Conservation (phyloP, 2,329 filamentous ascomycete genomes). For the Exophiala xenobiotica region DNA sequence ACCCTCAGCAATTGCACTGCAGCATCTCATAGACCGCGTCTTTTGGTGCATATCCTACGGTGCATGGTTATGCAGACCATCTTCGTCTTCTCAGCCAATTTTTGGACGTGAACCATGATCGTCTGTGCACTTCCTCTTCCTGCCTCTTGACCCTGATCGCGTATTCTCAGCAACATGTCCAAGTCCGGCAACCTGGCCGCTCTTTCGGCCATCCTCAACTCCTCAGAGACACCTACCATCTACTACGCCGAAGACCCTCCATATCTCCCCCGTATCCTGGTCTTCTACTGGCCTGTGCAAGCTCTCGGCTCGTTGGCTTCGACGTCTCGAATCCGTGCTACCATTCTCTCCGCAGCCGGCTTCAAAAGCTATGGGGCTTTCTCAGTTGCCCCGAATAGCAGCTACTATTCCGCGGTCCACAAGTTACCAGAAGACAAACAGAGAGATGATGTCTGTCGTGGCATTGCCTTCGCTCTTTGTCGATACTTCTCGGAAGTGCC, state of each 20-base stretch:
- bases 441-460: slow-evolving; percentile 89
- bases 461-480: slow-evolving; percentile 84
- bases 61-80: neutral
- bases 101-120: neutral
- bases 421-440: slow-evolving; percentile 90
- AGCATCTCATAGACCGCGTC: slow-evolving; percentile 1
- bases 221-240: slow-evolving; percentile 53
- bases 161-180: slow-evolving; percentile 23
- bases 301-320: slow-evolving; percentile 83
- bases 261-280: slow-evolving; percentile 73
- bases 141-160: neutral
- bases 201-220: slow-evolving; percentile 27
- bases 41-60: neutral
- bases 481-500: slow-evolving; percentile 93
- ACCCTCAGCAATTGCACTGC: neutral
- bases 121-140: slow-evolving; percentile 1
- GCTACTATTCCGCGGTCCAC: slow-evolving; percentile 86
- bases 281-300: slow-evolving; percentile 90
- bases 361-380: slow-evolving; percentile 87
- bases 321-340: slow-evolving; percentile 90
- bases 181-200: slow-evolving; percentile 31
- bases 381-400: slow-evolving; percentile 87
- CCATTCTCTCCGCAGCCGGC: slow-evolving; percentile 86
- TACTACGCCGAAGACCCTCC: slow-evolving; percentile 86
- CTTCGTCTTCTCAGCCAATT: neutral